phyloP scores from a whole-genome alignment of 129 eudicot species.

The Pittosporum tobira region DNA sequence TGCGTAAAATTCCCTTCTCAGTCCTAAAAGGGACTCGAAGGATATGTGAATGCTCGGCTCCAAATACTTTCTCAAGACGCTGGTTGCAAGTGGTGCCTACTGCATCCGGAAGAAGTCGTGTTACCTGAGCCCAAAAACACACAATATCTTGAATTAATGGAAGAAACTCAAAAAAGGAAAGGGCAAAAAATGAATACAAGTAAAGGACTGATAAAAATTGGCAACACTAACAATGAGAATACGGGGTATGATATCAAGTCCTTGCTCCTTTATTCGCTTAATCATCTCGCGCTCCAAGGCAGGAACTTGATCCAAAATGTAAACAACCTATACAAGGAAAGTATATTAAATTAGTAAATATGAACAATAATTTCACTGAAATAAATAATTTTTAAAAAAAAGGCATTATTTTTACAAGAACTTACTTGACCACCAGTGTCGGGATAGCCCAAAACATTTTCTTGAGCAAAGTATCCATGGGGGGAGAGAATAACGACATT shows the following conservation, averaged over 20 bases:
- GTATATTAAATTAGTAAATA: not conserved
- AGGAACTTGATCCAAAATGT: slow-evolving; percentile 96
- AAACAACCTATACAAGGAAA: slow-evolving; percentile 45
- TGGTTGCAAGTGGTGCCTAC: slow-evolving; percentile 96
- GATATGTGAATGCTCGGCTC: slow-evolving; percentile 89
- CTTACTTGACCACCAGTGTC: slow-evolving; percentile 97
- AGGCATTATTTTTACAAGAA: not conserved
- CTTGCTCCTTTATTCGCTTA: slow-evolving; percentile 88
- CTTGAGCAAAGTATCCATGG: slow-evolving; percentile 98
- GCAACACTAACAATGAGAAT: slow-evolving; percentile 66
- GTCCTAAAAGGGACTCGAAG: slow-evolving; percentile 93
- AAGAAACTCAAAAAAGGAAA: not conserved
- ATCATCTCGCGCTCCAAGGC: slow-evolving; percentile 92
- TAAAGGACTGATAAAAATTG: not conserved
- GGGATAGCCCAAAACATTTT: slow-evolving; percentile 89
- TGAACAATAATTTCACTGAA: not conserved
- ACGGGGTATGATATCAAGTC: slow-evolving; percentile 84
- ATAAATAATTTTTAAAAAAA: not conserved
- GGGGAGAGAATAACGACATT: slow-evolving; percentile 97
- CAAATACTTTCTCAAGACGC: slow-evolving; percentile 84
- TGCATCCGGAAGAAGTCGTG: slow-evolving; percentile 93
- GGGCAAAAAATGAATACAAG: not conserved
- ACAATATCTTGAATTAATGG: not conserved
- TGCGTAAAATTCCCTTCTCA: slow-evolving; percentile 86
- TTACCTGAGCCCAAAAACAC: slow-evolving; percentile 34